Conservation (phyloP, 2,329 filamentous ascomycete genomes). For the Sporothrix brasiliensis region DNA sequence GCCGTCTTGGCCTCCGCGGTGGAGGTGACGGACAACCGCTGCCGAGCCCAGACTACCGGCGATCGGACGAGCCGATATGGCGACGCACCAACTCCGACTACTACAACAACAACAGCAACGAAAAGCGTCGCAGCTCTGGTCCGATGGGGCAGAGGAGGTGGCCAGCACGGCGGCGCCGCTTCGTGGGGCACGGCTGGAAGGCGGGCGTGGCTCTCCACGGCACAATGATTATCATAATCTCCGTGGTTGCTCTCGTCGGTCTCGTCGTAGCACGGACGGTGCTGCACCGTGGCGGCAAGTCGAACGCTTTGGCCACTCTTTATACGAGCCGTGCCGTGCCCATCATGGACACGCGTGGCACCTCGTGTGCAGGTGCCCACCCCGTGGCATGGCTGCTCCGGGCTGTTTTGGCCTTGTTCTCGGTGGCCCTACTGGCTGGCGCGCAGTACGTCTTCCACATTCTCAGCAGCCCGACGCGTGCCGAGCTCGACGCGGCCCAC, state of each 20-base stretch:
- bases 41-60: conserved; percentile 13
- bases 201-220: conserved; percentile 52
- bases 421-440: conserved; percentile 50
- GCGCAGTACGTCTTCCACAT: conserved; percentile 59
- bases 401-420: conserved; percentile 50
- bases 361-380: conserved; percentile 43
- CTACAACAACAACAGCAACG: background rate
- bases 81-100: background rate
- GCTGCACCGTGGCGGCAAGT: conserved; percentile 18
- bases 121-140: conserved; percentile 14
- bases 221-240: conserved; percentile 46
- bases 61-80: conserved; percentile 22
- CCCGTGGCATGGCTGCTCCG: conserved; percentile 49
- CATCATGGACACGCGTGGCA: conserved; percentile 40
- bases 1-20: background rate
- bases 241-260: conserved; percentile 46
- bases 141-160: background rate
- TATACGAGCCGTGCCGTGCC: conserved; percentile 41
- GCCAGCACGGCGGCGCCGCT: conserved; percentile 26
- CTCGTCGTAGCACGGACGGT: conserved; percentile 43
- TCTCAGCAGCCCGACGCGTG: conserved; percentile 57
- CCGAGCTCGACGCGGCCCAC: conserved; percentile 54
- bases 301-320: conserved; percentile 39
- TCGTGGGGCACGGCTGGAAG: conserved; percentile 50
- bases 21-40: background rate